Evolutionary conservation across 495 filamentous ascomycete species (phyloP), one percentile per base, ranked within the genome.

Genomic region (Apiosordaria backusii): DNA sequence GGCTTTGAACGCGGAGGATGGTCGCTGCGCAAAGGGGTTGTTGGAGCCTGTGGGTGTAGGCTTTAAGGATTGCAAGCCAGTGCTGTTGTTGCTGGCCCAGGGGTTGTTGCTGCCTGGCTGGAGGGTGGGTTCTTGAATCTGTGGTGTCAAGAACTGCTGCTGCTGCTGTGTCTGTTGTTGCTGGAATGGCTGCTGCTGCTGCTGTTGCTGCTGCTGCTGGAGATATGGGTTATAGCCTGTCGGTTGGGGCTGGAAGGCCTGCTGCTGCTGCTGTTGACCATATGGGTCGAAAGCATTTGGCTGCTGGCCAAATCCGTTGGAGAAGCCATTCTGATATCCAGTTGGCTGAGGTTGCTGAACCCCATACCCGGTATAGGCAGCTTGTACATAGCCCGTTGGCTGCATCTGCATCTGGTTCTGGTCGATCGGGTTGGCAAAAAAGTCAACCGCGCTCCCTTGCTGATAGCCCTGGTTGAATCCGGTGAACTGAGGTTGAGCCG

Each of bases 391-490:
- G 21, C 93, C 96, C 7, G 96, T 91, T 70, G 88, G 86, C 61
- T 93, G 89, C 60, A 88, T 85, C 72, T 91, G 88, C 70, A 86
- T 82, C 70, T 86, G 84, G 67, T 74, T 82, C 75, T 86, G 86
- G 19, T 90, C 86, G 66, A 97, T 88, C 18, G 92, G 92, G 78
- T 99, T 99, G 25, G 94, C 96, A 66, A 92, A 93, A 87, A 93
- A 97, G 76, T 99, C 96, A 26, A 99, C 96, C 9, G 91, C 90
- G 64, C 87, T 86, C 71, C 96, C 93, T 77, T 99, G 96, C 78
- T 97, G 92, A 73, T 98, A 99, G 52, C 94, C 92, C 78, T 97
- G 93, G 76, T 97, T 97, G 80, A 89, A 92, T 3, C 90, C 90
- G 7, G 93, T 97, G 27, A 87, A 86, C 80, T 97, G 92, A 57